These are phyloP conservation scores for Omphalotus guepiniiformis DNA, from an alignment of 768 basidiomycete species.

Conservation along the genomic window DNA sequence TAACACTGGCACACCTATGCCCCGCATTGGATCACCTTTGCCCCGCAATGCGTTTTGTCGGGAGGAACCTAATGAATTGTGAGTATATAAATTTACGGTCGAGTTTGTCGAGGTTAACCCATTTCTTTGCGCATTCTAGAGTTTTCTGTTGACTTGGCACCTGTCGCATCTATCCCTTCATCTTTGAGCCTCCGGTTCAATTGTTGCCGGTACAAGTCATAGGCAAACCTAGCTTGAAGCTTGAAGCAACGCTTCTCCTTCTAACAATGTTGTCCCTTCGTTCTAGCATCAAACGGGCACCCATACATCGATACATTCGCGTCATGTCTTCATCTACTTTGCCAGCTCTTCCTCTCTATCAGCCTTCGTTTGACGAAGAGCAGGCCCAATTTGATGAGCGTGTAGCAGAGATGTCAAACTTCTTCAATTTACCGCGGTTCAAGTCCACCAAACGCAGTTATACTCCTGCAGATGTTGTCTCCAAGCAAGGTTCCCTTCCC, in stretches of 20 bases:
- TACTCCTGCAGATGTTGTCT: conserved; percentile 70
- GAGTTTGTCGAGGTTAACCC: too few relatives aligned
- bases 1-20: too few relatives aligned
- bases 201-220: too few relatives aligned
- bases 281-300: conserved; percentile 20
- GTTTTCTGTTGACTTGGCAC: too few relatives aligned
- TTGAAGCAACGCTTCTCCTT: not conserved
- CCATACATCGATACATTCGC: conserved; percentile 23
- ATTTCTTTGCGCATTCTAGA: too few relatives aligned
- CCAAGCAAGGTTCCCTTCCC: conserved; percentile 86
- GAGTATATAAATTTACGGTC: too few relatives aligned
- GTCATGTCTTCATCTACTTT: conserved; percentile 34
- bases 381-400: conserved; percentile 54
- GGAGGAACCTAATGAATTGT: too few relatives aligned
- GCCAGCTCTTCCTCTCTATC: conserved; percentile 46
- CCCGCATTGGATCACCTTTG: too few relatives aligned
- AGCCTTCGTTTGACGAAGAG: conserved; percentile 58
- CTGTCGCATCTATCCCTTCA: too few relatives aligned
- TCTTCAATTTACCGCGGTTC: conserved; percentile 78
- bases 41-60: too few relatives aligned
- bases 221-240: too few relatives aligned
- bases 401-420: conserved; percentile 59
- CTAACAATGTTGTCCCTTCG: conserved; percentile 28
- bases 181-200: too few relatives aligned
- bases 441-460: conserved; percentile 73